Base-by-base conservation (phyloP, 2,329 filamentous ascomycete species). In the Exophiala spinifera region DNA sequence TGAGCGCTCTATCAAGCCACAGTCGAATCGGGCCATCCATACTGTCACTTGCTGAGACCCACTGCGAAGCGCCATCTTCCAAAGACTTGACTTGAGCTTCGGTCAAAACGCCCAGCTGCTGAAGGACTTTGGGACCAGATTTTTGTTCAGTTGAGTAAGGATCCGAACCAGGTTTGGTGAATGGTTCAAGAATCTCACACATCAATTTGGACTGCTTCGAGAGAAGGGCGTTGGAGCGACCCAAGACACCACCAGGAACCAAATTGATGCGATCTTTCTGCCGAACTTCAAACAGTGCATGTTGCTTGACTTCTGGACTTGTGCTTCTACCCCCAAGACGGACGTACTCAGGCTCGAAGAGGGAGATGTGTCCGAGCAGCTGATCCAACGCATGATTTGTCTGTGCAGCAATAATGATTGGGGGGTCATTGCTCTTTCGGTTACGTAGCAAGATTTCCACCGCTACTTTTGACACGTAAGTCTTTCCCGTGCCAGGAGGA, bases 371-470 rank as follows among this genome's bases (percentile, higher is more conserved):
- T 1, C 74, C 72, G 0, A 96, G 74, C 0, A 96, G 75, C 66
- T 96, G 91, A 63, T 96, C 91, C 0, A 96, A 74, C 0, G 91
- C 91, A 69, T 96, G 90, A 55, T 96, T 96, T 0, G 91, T 96
- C 64, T 96, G 90, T 6, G 89, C 90, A 0, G 90, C 81, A 3
- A 96, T 77, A 17, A 96, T 78, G 25, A 96, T 84, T 0, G 88
- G 88, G 7, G 84, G 79, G 53, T 86, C 82, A 0, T 70, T 74
- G 1, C 66, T 63, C 1, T 68, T 66, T 64, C 82, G 77, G 49
- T 87, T 88, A 1, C 76, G 70, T 0, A 89, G 73, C 49, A 91
- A 73, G 1, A 86, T 76, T 44, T 81, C 82, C 8, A 96, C 69
- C 0, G 87, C 86, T 21, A 84, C 74, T 1, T 92, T 82, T 0